Percentiles rank a stretch among this genome's conserved stretches.
Conservation (phyloP, 306 rosid genomes). For the Gastrolobium villosum region DNA sequence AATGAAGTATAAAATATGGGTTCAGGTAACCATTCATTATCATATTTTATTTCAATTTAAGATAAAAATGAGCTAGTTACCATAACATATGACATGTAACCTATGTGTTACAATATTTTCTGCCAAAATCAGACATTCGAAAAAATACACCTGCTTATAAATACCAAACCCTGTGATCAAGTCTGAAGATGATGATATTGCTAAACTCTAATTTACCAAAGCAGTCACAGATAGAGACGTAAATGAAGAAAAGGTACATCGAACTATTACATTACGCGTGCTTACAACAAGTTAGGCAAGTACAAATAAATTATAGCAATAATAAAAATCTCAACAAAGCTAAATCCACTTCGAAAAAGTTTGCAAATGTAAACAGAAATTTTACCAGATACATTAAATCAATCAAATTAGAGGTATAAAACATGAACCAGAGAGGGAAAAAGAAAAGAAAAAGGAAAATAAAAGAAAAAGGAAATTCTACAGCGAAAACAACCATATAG, state of each 20-base stretch:
- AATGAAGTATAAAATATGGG: slow-evolving; percentile 9
- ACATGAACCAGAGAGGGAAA: background rate
- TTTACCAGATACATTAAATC: slow-evolving; percentile 10
- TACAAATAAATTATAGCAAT: slow-evolving; percentile 9
- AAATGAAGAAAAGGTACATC: slow-evolving; percentile 31
- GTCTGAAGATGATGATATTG: slow-evolving; percentile 15
- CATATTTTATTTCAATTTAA: background rate
- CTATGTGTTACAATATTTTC: background rate
- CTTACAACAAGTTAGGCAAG: slow-evolving; percentile 38
- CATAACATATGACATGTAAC: background rate
- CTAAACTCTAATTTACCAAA: slow-evolving; percentile 28
- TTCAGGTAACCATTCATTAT: slow-evolving; percentile 2
- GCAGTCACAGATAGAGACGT: slow-evolving; percentile 35
- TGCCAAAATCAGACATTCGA: background rate
- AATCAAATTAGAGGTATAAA: slow-evolving; percentile 32
- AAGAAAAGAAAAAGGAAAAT: background rate
- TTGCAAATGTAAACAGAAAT: slow-evolving; percentile 40
- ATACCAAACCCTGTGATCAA: slow-evolving; percentile 22
- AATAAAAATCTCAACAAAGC: too few relatives aligned
- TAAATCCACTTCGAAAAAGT: slow-evolving; percentile 38
- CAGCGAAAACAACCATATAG: background rate
- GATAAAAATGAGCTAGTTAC: background rate
- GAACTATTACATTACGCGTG: slow-evolving; percentile 41
- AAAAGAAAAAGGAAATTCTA: background rate
- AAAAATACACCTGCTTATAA: background rate